phyloP scores from a whole-genome alignment of 768 basidiomycete species.

The Rhizopogon vesiculosus region DNA sequence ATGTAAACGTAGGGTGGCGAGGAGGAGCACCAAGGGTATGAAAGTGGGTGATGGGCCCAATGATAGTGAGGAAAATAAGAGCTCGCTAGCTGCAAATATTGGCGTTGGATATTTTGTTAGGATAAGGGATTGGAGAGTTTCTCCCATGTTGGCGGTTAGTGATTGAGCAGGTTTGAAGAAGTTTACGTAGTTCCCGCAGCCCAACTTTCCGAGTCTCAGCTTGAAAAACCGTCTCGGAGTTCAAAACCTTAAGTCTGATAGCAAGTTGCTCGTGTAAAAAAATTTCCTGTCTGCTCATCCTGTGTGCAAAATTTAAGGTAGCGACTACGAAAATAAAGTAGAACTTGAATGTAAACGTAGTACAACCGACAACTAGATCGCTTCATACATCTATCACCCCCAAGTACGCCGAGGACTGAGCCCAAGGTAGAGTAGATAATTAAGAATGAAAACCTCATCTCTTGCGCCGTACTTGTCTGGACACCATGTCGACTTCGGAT shows the following conservation, averaged over 20 bases:
- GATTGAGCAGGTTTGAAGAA: background rate
- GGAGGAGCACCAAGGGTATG: conserved; percentile 26
- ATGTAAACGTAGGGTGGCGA: conserved; percentile 23
- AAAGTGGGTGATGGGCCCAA: conserved; percentile 27
- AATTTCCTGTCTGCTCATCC: background rate
- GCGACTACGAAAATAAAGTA: background rate
- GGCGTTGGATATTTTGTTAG: conserved; percentile 18
- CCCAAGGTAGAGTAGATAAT: no score
- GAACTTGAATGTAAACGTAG: background rate
- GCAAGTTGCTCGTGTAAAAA: background rate
- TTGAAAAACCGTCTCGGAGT: background rate
- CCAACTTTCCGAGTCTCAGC: background rate
- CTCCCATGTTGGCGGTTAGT: background rate
- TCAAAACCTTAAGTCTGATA: background rate
- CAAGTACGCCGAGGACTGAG: no score
- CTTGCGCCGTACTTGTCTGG: background rate
- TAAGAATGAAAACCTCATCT: background rate
- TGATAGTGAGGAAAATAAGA: conserved; percentile 20
- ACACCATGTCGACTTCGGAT: background rate
- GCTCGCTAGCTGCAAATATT: conserved; percentile 20
- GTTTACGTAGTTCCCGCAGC: background rate
- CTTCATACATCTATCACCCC: background rate
- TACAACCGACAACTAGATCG: background rate
- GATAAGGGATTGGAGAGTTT: conserved; percentile 18
- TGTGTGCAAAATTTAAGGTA: background rate